These are phyloP conservation scores for Lactifluus subvellereus DNA, from an alignment of 768 basidiomycete genomes.

Conservation along the genomic window DNA sequence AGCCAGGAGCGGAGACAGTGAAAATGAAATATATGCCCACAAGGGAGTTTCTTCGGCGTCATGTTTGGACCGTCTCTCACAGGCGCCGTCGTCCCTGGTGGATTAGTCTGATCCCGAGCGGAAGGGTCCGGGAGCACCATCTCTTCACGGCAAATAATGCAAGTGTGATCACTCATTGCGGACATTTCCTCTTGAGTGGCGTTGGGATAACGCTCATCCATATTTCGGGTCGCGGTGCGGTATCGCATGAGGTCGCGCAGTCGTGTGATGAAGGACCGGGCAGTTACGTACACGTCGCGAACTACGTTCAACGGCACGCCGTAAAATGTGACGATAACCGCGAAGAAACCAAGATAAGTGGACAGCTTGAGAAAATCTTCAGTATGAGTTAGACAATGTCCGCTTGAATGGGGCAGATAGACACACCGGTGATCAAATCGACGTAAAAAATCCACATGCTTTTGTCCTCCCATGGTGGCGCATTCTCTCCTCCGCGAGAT, in stretches of 20 bases:
- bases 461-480: slow-evolving; percentile 95
- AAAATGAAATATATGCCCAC: slow-evolving; percentile 98
- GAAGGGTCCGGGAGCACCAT: slow-evolving; percentile 49
- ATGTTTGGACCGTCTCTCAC: slow-evolving; percentile 75
- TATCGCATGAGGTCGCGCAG: slow-evolving; percentile 87
- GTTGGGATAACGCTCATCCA: slow-evolving; percentile 94
- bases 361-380: slow-evolving; percentile 89
- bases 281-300: slow-evolving; percentile 94
- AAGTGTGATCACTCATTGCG: slow-evolving; percentile 81
- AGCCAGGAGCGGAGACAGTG: slow-evolving; percentile 96
- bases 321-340: slow-evolving; percentile 88
- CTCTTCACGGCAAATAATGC: slow-evolving; percentile 98
- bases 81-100: slow-evolving; percentile 25
- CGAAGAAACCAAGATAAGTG: slow-evolving; percentile 91
- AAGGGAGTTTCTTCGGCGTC: slow-evolving; percentile 93
- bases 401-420: neutral
- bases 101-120: slow-evolving; percentile 13
- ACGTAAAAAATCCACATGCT: slow-evolving; percentile 97
- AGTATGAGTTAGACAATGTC: slow-evolving; percentile 15
- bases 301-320: slow-evolving; percentile 95
- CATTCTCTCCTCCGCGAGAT: slow-evolving; percentile 71
- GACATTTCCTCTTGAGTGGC: slow-evolving; percentile 82
- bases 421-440: slow-evolving; percentile 81
- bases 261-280: slow-evolving; percentile 84
- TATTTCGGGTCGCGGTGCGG: slow-evolving; percentile 89